Evolutionary conservation across 1,284 basidiomycete species (phyloP), one percentile per base, ranked within the genome.

Genomic region (Leccinum pachyderme): DNA sequence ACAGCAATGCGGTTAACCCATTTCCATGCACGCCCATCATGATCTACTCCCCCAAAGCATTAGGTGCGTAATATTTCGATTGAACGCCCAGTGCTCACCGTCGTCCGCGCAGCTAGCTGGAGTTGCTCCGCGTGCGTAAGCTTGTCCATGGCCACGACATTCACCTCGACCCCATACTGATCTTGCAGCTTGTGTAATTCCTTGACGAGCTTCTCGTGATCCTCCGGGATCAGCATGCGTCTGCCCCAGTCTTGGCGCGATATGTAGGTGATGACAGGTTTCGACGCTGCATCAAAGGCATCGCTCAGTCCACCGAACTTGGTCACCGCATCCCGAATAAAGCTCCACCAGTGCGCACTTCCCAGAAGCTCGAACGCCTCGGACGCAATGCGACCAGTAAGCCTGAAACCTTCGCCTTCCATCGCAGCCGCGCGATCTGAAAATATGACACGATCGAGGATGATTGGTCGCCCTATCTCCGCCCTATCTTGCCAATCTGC

Each of bases 231-330:
- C 51, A 90, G 68, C 80, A 82, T 88, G 27, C 93, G 79, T 18
- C 91, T 75, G n/a, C 86, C 88, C 91, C 92, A 94, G 9, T 80
- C 83, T 67, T 95, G 93, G 12, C 93, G 79, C 11, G 87, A 91
- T 59, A 95, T 82, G 66, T 95, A 94, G 9, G 91, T 94, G 72
- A 95, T 92, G 31, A 94, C 93, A 1, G 80, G 83, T 49, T 67
- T 76, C 22, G 52, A 56, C 63, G 70, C 76, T 25, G 62, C 61
- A 1, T 75, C 77, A 2, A 72, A 60, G 15, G 63, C 64, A 0
- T 65, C 66, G 25, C 78, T 77, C 27, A 85, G 67, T 0, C 87
- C 87, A 7, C 88, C 81, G 62, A 89, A 87, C 59, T 82, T 78
- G 50, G 91, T 76, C 29, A 93, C 81, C 55, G 85, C 87, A 62